phyloP scores from a whole-genome alignment of 176 grass and related monocot species.

The Neostapfia colusana region DNA sequence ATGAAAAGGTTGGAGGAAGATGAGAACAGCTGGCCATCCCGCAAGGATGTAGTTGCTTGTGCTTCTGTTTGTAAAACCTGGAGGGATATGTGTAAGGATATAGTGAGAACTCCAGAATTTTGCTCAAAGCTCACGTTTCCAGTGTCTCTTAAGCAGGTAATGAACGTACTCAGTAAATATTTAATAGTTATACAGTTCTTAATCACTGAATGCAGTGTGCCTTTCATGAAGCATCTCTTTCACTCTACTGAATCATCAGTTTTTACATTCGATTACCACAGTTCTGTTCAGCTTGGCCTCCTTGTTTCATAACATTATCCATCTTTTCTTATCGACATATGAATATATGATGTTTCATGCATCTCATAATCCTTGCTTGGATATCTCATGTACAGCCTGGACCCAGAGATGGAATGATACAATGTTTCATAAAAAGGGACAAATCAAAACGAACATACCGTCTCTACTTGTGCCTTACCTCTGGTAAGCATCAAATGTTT shows the following conservation, averaged over 20 bases:
- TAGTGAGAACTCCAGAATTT: conserved; percentile 77
- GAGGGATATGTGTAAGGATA: conserved; percentile 84
- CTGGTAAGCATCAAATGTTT: conserved; percentile 50
- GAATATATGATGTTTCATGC: conserved; percentile 7
- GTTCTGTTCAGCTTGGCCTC: no score
- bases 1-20: conserved; percentile 63
- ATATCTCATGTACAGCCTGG: conserved; percentile 62
- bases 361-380: neutral
- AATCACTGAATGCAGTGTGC: neutral
- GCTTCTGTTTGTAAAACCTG: conserved; percentile 75
- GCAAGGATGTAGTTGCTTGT: conserved; percentile 79
- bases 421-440: conserved; percentile 62
- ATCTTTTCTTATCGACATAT: conserved; percentile 21
- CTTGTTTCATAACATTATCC: neutral
- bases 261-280: neutral
- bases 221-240: neutral
- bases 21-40: conserved; percentile 74
- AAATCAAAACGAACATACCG: conserved; percentile 81
- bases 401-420: conserved; percentile 51
- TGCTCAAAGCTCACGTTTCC: conserved; percentile 89
- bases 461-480: conserved; percentile 82
- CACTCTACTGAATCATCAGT: neutral
- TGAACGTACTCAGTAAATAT: neutral
- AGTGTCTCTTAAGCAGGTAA: conserved; percentile 89
- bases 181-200: neutral